A percentile compares a stretch with the other conserved stretches of the same genome.
Evolutionary conservation across 2,329 filamentous ascomycete genomes (phyloP).

Genomic region (Trichoderma breve): DNA sequence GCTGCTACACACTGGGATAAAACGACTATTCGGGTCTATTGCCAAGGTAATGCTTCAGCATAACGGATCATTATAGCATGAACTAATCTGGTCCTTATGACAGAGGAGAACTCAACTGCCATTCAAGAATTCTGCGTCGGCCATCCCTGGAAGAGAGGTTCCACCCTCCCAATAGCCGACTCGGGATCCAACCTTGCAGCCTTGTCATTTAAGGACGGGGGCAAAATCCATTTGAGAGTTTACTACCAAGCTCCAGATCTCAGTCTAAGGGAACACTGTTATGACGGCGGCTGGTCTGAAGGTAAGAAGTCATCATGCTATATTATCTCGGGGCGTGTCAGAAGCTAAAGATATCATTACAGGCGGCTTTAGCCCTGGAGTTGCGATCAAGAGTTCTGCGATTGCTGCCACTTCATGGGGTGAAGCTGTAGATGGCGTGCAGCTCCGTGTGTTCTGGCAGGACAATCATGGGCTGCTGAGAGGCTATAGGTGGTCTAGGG

Average conservation of each 20-base stretch:
- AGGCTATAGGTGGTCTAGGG: neutral
- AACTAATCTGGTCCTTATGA: neutral
- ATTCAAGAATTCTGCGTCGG: constrained; percentile 6
- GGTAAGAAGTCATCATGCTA: neutral
- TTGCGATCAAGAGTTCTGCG: neutral
- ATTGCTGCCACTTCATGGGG: neutral
- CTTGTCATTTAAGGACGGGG: neutral
- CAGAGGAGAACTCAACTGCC: neutral
- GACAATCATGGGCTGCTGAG: neutral
- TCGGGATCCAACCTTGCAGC: constrained; percentile 1
- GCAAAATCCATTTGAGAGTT: neutral
- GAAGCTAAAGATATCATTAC: neutral
- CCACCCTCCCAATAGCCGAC: neutral
- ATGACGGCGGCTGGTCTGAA: neutral
- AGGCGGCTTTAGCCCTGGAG: constrained; percentile 2
- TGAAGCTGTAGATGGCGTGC: neutral
- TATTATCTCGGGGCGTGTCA: neutral
- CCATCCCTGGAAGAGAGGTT: neutral
- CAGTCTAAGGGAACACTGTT: neutral
- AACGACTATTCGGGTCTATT: neutral
- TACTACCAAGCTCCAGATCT: constrained; percentile 11
- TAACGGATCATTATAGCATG: neutral
- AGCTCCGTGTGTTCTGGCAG: neutral
- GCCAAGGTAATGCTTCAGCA: neutral
- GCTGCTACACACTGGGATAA: constrained; percentile 10